Evolutionary conservation across 208 protist genomes (phyloP).

Genomic region (Trypanosoma theileri): DNA sequence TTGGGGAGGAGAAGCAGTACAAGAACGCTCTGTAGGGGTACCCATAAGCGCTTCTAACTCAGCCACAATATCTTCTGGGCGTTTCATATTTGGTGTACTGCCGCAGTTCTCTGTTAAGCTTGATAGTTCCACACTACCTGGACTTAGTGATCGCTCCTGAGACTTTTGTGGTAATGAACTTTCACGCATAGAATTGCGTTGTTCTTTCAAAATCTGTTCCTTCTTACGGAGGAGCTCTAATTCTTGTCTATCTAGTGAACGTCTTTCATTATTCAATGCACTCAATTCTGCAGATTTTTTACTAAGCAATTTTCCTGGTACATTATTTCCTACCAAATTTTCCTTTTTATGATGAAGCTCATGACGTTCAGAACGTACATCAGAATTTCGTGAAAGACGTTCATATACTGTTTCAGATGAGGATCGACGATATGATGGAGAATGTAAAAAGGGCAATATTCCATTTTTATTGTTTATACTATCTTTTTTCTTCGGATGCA

Average conservation of each 20-base stretch:
- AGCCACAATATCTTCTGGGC: conserved; percentile 11
- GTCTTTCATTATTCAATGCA: background rate
- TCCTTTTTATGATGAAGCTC: background rate
- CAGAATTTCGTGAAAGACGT: background rate
- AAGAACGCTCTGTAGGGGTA: conserved; percentile 1
- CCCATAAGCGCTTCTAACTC: conserved; percentile 22
- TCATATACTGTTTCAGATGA: background rate
- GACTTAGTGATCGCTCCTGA: conserved; percentile 4
- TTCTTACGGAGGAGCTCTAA: background rate
- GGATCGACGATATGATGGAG: background rate
- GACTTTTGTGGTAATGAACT: background rate
- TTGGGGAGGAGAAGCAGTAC: conserved; percentile 8
- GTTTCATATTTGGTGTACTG: background rate
- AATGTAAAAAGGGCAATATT: background rate
- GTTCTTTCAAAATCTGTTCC: background rate
- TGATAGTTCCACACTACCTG: conserved; percentile 18
- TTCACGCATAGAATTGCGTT: background rate
- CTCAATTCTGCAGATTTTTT: background rate
- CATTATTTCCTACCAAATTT: background rate
- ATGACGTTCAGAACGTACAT: background rate
- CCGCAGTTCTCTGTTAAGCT: conserved; percentile 19
- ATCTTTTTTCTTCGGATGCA: background rate
- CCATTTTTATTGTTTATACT: background rate
- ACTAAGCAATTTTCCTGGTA: background rate
- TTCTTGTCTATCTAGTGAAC: background rate